Base-by-base conservation (phyloP, 169 alveolate species). In the Cryptosporidium ryanae region DNA sequence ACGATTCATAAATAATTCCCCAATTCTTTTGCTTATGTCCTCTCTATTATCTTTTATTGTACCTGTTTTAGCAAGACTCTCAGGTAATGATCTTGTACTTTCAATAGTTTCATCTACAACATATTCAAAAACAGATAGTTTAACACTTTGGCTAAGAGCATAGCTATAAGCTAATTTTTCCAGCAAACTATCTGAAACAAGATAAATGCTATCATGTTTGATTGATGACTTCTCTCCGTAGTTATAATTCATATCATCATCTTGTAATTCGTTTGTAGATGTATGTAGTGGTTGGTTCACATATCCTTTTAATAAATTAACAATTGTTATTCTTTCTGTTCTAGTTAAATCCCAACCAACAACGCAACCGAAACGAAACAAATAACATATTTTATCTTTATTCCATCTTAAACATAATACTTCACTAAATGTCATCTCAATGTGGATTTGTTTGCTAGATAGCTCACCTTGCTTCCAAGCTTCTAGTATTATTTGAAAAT, bases 71-170 rank as follows among this genome's bases (percentile, higher is more conserved):
- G 96, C 96, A 34, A 94, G 54, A 59, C 94, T 90, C 90, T 92
- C 96, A 21, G 96, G 96, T n/a, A 93, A 82, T 29, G 87, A 81
- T 50, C 92, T 91, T n/a, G 96, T 92, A 63, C 91, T 87, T 27
- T 91, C 96, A 31, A 94, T 94, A 27, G 94, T 93, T 61, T 70
- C 94, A 55, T 94, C 96, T n/a, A 94, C 95, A 32, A 91, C 91
- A 50, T 90, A 91, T 84, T 94, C 96, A 54, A 93, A 93, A 46
- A 92, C 83, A 7, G 96, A 89, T 27, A 94, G 90, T 38, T 94
- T 93, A 13, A 92, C 94, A 63, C 95, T 91, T 90, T 93, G 96
- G 4, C 95, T 93, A 31, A 92, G 90, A n/a, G 96, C 96, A 59
- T 93, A 93, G 46, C 95, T 91, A 82, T 92, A 92, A 44, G 94